Evolutionary conservation across 148 eudicot species (phyloP), one percentile per base, ranked within the genome.

Genomic region (Hydrangea macrophylla): DNA sequence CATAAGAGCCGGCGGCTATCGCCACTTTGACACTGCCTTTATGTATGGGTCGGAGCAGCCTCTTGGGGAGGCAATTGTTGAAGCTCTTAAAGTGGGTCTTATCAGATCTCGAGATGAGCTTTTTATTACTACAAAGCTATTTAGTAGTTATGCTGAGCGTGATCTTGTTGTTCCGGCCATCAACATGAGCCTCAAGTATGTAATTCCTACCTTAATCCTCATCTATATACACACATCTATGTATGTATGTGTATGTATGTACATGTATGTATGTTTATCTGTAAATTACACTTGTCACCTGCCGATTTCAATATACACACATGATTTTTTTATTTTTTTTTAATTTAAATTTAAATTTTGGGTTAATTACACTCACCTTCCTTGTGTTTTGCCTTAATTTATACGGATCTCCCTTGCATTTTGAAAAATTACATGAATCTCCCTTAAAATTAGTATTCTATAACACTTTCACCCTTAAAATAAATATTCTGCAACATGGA

Each of bases 121-220:
- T 27, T 89, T 84, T 35, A 67, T 89, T 42, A 83, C 96, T 45
- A 76, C 96, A 15, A 89, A 89, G 76, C 75, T 89, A 6, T 87
- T 82, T 81, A 53, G 75, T 36, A 82, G 72, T 27, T 83, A 78
- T 39, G 79, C 89, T 20, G 82, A 84, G 15, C 75, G 79, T 2
- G 35, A 79, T 23, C 86, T 82, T 23, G 83, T 89, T 32, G 68
- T 80, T 58, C 78, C 82, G 15, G 85, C 84, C 5, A 70, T 89
- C 50, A 57, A 67, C 9, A 74, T 72, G 33, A 76, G 84, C 15
- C 84, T 86, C 62, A 18, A 75, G 95, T 89, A 76, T 24, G 36
- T 45, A 8, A 35, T 0, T n/a, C n/a, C n/a, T n/a, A n/a, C n/a
- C 23, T 48, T 48, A 6, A 1, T 7, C 7, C 17, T 48, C 12